Evolutionary conservation across 805 yeast species (phyloP).

Genomic region (Yamadazyma kitorensis): DNA sequence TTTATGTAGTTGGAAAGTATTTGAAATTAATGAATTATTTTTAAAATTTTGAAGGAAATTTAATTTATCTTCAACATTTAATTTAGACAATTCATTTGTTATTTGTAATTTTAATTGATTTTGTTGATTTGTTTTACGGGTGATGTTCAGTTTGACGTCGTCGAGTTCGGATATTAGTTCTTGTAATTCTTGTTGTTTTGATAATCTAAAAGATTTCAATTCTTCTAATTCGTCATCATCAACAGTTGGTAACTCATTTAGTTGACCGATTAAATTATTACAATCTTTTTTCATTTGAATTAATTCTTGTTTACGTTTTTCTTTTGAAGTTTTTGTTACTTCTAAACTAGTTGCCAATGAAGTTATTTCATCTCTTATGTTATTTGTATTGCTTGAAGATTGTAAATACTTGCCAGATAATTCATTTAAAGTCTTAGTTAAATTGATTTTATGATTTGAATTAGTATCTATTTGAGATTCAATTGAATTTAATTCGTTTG

Average conservation of each 20-base stretch:
- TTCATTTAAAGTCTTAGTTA: too few relatives aligned
- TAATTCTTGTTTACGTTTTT: conserved; percentile 11
- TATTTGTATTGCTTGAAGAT: neutral
- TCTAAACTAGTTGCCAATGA: conserved; percentile 3
- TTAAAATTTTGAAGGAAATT: conserved; percentile 4
- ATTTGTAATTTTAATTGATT: conserved; percentile 14
- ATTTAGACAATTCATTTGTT: conserved; percentile 7
- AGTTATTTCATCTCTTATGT: neutral
- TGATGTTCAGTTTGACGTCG: conserved; percentile 17
- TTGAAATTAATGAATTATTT: neutral
- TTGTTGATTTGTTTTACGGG: conserved; percentile 13
- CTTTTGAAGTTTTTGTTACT: conserved; percentile 7
- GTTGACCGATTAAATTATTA: conserved; percentile 12
- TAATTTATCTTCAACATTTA: conserved; percentile 9
- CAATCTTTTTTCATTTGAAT: conserved; percentile 12
- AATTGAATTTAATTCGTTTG: neutral
- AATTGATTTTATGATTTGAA: neutral
- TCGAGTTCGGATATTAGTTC: conserved; percentile 20
- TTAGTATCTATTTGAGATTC: neutral
- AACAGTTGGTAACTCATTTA: conserved; percentile 8
- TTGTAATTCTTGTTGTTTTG: conserved; percentile 10
- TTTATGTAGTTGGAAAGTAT: conserved; percentile 18
- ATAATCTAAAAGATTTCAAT: conserved; percentile 13
- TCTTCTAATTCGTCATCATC: conserved; percentile 9
- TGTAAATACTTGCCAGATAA: too few relatives aligned